phyloP scores from a whole-genome alignment of 352 stramenopile species.

The Pelagophyceae sp. region DNA sequence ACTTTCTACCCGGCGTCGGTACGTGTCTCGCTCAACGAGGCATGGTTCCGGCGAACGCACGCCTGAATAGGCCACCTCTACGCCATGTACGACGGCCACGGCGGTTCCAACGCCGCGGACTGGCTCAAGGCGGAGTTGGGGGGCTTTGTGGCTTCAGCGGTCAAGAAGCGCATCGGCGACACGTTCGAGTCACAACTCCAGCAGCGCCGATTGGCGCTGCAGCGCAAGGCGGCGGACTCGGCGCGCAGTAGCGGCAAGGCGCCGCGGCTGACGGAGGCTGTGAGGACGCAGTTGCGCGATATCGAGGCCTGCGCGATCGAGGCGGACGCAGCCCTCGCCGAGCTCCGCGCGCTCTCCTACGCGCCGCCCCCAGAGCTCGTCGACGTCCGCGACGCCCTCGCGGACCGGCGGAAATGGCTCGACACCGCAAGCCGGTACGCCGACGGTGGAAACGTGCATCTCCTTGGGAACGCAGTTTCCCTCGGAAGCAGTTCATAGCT shows the following conservation, averaged over 20 bases:
- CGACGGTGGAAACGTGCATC: too few relatives aligned
- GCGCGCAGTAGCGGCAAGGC: not conserved
- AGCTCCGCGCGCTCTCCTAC: not conserved
- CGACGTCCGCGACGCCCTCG: not conserved
- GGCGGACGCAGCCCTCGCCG: not conserved
- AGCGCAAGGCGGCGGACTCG: not conserved
- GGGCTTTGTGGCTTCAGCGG: not conserved
- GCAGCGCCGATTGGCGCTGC: not conserved
- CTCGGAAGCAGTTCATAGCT: too few relatives aligned
- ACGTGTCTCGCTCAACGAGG: not conserved
- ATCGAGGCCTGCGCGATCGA: not conserved
- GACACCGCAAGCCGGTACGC: not conserved
- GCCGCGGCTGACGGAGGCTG: not conserved
- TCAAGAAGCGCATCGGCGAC: not conserved
- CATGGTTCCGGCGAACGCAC: not conserved
- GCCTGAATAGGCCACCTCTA: not conserved
- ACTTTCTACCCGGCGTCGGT: not conserved
- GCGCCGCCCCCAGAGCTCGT: not conserved
- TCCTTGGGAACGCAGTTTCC: too few relatives aligned
- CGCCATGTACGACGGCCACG: constrained; percentile 12
- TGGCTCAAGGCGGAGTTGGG: not conserved
- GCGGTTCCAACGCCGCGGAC: not conserved
- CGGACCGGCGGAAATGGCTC: not conserved
- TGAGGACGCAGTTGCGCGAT: not conserved
- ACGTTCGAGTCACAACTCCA: not conserved